A percentile compares a stretch with the other conserved stretches of the same genome.
Evolutionary conservation across 139 green algal species (phyloP).

Genomic region (Micractinium conductrix): DNA sequence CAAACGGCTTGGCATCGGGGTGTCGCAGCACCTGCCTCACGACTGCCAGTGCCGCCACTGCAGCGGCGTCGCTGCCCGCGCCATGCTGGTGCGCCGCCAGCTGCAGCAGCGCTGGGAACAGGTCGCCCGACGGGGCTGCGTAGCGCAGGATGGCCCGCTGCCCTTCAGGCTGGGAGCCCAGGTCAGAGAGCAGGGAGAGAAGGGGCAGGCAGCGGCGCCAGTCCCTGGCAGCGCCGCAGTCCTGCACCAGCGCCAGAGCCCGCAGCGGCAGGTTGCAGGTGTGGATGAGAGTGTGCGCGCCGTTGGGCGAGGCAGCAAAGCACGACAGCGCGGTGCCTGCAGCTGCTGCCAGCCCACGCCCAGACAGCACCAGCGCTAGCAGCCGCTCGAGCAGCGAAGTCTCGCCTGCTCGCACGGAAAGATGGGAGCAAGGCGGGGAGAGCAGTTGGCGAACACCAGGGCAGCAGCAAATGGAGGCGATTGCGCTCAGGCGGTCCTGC

Average conservation of each 20-base stretch:
- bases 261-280: not conserved
- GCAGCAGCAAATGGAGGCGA: too few species aligned
- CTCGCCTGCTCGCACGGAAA: not conserved
- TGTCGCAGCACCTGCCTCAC: constrained; percentile 13
- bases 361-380: not conserved
- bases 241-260: not conserved
- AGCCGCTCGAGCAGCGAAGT: not conserved
- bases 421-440: too few species aligned
- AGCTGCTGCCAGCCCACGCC: not conserved
- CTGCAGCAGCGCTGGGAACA: not conserved
- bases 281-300: not conserved
- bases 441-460: too few species aligned
- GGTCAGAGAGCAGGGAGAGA: not conserved
- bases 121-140: not conserved
- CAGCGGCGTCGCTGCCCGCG: not conserved
- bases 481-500: too few species aligned
- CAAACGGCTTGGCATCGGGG: constrained; percentile 3
- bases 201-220: not conserved
- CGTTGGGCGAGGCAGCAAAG: constrained; percentile 19
- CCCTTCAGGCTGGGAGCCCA: constrained; percentile 11
- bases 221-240: not conserved
- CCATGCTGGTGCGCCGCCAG: not conserved
- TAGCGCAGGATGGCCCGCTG: constrained; percentile 1
- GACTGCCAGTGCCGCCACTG: constrained; percentile 1
- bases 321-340: not conserved